Evolutionary conservation across 345 rosid species (phyloP).

Genomic region (Salix viminalis): DNA sequence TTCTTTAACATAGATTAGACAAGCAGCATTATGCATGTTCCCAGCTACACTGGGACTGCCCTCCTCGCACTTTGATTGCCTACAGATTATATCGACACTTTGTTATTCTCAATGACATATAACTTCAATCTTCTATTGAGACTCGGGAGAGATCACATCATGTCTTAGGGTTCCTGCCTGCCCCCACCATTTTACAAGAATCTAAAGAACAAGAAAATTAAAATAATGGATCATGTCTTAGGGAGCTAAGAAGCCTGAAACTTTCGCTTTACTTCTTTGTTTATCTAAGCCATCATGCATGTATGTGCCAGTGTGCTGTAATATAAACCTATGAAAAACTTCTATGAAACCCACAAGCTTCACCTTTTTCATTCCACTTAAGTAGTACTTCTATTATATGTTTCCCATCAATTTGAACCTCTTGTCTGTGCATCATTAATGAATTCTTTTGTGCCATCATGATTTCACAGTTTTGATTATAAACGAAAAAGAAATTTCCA

Average conservation of each 20-base stretch:
- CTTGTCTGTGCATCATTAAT: neutral
- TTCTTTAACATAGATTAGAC: neutral
- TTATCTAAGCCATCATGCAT: constrained; percentile 7
- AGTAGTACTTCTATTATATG: neutral
- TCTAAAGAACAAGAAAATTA: neutral
- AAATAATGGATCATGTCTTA: neutral
- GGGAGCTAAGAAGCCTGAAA: neutral
- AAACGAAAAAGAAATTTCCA: neutral
- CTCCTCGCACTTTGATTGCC: too few species aligned
- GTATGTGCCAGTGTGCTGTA: neutral
- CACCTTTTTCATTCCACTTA: neutral
- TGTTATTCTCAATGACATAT: too few species aligned
- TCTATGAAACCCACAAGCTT: neutral
- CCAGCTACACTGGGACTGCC: too few species aligned
- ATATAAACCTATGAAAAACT: too few species aligned
- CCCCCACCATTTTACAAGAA: constrained; percentile 8
- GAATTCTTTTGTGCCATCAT: neutral
- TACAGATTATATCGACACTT: neutral
- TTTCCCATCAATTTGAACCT: neutral
- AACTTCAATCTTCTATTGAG: too few species aligned
- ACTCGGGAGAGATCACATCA: constrained; percentile 1
- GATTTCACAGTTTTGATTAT: neutral
- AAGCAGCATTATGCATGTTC: too few species aligned
- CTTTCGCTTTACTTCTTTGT: neutral
- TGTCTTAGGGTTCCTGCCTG: neutral